Conservation (phyloP, 495 filamentous ascomycete genomes). For the Emericellopsis terricola region DNA sequence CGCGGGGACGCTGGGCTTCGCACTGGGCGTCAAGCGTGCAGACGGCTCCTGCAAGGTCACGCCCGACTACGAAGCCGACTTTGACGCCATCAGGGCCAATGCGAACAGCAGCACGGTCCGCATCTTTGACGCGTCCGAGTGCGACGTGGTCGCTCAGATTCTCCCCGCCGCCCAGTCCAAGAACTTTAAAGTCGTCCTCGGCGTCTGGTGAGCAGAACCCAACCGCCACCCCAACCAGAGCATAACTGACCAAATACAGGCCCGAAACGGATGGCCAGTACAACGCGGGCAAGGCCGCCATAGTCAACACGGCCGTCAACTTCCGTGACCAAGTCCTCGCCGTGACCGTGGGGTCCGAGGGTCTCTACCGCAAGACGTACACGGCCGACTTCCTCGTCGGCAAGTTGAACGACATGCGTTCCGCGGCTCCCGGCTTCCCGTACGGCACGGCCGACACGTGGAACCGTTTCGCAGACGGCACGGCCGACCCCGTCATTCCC, state of each 20-base stretch:
- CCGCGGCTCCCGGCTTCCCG: slow-evolving; percentile 29
- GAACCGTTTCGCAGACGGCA: slow-evolving; percentile 65
- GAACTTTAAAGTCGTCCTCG: slow-evolving; percentile 58
- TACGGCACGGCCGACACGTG: slow-evolving; percentile 69
- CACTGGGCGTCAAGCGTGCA: slow-evolving; percentile 32
- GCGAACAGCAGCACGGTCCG: slow-evolving; percentile 34
- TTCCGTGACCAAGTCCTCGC: slow-evolving; percentile 46
- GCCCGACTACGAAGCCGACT: slow-evolving; percentile 50
- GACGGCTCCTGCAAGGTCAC: slow-evolving; percentile 45
- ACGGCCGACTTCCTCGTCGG: slow-evolving; percentile 41
- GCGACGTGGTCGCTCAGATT: slow-evolving; percentile 46
- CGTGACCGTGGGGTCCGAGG: slow-evolving; percentile 65
- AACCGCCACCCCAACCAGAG: too few species aligned
- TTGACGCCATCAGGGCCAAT: slow-evolving; percentile 32
- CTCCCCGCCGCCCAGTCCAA: slow-evolving; percentile 54
- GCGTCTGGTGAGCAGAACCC: slow-evolving; percentile 59
- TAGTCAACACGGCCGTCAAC: slow-evolving; percentile 25
- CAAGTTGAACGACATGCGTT: slow-evolving; percentile 45
- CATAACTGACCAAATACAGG: too few species aligned
- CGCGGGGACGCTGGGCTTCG: slow-evolving; percentile 31
- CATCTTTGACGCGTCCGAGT: slow-evolving; percentile 51
- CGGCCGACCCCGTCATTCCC: slow-evolving; percentile 47
- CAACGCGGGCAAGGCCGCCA: slow-evolving; percentile 39
- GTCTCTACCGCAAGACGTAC: slow-evolving; percentile 56
- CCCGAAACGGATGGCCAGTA: slow-evolving; percentile 50